Evolutionary conservation across 2,329 filamentous ascomycete species (phyloP), one percentile per base, ranked within the genome.

Genomic region (Pyrenochaeta sp.): DNA sequence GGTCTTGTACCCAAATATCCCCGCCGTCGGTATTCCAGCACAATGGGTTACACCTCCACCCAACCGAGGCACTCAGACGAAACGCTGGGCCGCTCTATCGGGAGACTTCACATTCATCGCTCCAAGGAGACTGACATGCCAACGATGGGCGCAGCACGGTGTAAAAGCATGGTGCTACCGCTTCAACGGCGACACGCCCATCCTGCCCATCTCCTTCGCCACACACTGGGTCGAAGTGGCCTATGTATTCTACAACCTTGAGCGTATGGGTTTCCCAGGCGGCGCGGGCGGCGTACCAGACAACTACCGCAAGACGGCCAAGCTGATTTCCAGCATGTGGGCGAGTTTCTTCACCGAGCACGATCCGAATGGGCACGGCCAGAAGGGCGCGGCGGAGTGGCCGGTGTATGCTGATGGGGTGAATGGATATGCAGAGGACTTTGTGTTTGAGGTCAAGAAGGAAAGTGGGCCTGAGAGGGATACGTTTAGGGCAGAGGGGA

Each of bases 61-160:
- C n/a, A 15, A 15, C 29, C 14, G 24, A 13, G 24, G 24, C 24
- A 27, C 10, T 13, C 24, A 27, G 24, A 11, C 24, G 9, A 27
- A 27, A 13, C 24, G 24, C 10, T 27, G 24, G 24, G 24, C 24
- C 11, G 24, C 24, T 5, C 24, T 27, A 10, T 27, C 24, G 24
- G 81, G 82, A 3, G 82, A 85, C 61, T 65, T 72, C 1, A 57
- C 70, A 24, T 79, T 84, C 69, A 78, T 81, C 42, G 82, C 77
- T 6, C 75, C 77, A 20, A 74, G 81, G 1, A 75, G 82, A 3
- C 68, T 74, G 9, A 74, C 77, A 7, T 75, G 74, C 42, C 68
- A 77, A 46, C 64, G 69, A 1, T 82, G 78, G 75, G 69, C 78
- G 2, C 65, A 65, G 5, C 61, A 72, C 17, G 68, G 71, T 8